Conservation (phyloP, 805 yeast genomes). For the Wickerhamomyces alni region DNA sequence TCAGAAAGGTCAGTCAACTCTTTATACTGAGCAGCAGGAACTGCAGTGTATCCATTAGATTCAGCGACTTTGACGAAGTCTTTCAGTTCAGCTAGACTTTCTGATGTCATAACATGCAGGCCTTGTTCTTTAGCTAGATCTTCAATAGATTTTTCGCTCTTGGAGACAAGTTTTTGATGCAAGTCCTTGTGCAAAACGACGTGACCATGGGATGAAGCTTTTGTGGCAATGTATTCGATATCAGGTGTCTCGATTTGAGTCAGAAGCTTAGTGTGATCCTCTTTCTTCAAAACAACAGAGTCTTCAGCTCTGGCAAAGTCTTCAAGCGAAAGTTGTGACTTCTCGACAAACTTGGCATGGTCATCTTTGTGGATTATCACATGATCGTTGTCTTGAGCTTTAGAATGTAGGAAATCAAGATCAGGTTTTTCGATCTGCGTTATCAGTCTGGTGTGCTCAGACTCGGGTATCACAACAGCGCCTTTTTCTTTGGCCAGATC, state of each 20-base stretch:
- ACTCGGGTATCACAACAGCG: constrained; percentile 2
- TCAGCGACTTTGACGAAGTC: constrained; percentile 2
- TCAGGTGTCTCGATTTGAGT: background rate
- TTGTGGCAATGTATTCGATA: constrained; percentile 4
- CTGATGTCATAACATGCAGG: background rate
- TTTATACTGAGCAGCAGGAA: constrained; percentile 9
- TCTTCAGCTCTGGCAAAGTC: constrained; percentile 20
- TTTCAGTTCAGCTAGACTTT: background rate
- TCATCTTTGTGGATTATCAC: constrained; percentile 10
- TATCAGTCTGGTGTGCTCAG: constrained; percentile 7
- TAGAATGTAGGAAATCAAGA: constrained; percentile 12
- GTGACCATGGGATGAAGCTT: constrained; percentile 12
- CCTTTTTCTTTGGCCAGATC: constrained; percentile 3
- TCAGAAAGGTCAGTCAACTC: constrained; percentile 4
- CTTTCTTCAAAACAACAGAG: constrained; percentile 18
- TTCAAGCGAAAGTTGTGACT: background rate
- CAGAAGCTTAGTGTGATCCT: constrained; percentile 13
- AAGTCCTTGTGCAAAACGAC: constrained; percentile 4
- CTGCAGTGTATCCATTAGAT: constrained; percentile 5
- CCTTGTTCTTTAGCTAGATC: constrained; percentile 6
- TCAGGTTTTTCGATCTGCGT: constrained; percentile 4
- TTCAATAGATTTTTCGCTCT: constrained; percentile 7
- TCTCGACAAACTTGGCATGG: background rate
- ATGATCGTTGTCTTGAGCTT: constrained; percentile 14
- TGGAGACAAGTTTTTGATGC: background rate